phyloP scores from a whole-genome alignment of 129 eudicot species.

The Centaurea solstitialis region DNA sequence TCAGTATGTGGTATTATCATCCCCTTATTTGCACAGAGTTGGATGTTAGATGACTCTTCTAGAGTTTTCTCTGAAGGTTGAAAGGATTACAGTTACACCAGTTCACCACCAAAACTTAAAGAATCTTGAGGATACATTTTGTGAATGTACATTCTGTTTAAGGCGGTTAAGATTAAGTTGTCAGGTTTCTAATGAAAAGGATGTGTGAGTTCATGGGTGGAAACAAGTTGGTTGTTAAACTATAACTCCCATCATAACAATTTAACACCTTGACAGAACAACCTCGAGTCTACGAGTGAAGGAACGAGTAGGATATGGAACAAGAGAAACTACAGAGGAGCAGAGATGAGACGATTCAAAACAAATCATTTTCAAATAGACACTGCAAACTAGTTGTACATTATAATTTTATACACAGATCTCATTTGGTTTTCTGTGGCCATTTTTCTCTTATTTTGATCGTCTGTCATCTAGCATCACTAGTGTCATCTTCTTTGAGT shows the following conservation, averaged over 20 bases:
- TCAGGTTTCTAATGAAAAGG: background rate
- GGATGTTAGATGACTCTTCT: constrained; percentile 14
- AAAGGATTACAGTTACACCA: background rate
- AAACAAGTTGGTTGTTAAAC: background rate
- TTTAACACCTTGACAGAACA: background rate
- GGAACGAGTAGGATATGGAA: background rate
- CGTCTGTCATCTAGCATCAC: background rate
- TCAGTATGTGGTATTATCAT: background rate
- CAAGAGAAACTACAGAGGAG: background rate
- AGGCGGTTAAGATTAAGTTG: background rate
- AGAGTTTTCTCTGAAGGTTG: background rate
- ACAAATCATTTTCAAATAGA: background rate
- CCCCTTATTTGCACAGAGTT: background rate
- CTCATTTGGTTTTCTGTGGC: background rate
- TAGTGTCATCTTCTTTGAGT: background rate
- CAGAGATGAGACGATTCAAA: background rate
- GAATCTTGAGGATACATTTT: background rate
- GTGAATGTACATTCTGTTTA: background rate
- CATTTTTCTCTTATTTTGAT: background rate
- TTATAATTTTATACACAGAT: background rate
- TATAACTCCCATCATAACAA: background rate
- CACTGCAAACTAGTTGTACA: background rate
- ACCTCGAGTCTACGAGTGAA: background rate
- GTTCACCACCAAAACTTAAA: background rate
- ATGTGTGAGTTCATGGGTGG: background rate